These are phyloP conservation scores for Thalassiosira pacifica DNA, from an alignment of 352 stramenopile species.

Conservation along the genomic window DNA sequence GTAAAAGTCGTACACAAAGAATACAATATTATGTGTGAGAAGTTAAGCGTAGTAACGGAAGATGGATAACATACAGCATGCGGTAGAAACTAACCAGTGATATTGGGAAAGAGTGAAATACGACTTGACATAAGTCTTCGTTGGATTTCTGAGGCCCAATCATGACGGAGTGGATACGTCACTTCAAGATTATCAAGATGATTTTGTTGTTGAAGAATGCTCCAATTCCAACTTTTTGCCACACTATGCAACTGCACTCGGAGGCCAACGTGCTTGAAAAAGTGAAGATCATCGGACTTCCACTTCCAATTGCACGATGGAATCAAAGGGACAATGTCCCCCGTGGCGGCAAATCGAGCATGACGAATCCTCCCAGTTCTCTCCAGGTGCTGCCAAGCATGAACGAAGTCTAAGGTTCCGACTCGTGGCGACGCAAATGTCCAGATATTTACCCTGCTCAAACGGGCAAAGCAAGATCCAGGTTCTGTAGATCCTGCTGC, in stretches of 20 bases:
- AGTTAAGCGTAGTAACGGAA: too few relatives aligned
- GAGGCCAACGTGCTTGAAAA: constrained; percentile 59
- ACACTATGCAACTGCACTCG: constrained; percentile 48
- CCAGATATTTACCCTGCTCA: constrained; percentile 49
- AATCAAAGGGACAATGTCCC: constrained; percentile 49
- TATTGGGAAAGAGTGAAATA: constrained; percentile 36
- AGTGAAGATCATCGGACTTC: constrained; percentile 41
- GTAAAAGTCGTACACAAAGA: background rate
- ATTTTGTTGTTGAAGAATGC: constrained; percentile 19
- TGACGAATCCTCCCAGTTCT: constrained; percentile 47
- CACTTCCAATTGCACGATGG: constrained; percentile 52
- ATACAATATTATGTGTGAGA: constrained; percentile 4
- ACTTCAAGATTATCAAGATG: constrained; percentile 61
- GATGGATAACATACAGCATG: background rate
- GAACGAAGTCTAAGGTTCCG: constrained; percentile 42
- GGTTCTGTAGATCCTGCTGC: constrained; percentile 29
- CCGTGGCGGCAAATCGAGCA: constrained; percentile 40
- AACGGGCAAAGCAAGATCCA: constrained; percentile 38
- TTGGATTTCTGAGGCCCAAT: constrained; percentile 37
- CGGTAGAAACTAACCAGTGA: constrained; percentile 21
- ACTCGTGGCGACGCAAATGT: constrained; percentile 57
- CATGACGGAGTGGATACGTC: constrained; percentile 41
- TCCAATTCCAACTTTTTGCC: constrained; percentile 36
- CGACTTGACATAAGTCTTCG: constrained; percentile 45
- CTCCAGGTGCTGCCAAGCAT: constrained; percentile 58